Conservation (phyloP, 1,139 yeast species). For the Nakaseomyces kungkrabaensis region DNA sequence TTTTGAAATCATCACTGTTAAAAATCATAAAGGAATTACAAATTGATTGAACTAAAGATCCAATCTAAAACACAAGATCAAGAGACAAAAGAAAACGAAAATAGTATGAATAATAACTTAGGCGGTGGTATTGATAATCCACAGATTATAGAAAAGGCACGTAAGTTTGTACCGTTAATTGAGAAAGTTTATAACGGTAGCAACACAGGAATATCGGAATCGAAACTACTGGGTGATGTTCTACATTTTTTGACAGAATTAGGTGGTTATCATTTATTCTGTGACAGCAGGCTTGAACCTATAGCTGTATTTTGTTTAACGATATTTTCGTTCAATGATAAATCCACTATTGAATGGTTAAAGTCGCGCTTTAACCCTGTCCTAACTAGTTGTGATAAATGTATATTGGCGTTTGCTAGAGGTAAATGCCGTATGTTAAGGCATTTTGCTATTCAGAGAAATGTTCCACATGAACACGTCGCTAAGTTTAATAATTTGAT, state of each 20-base stretch:
- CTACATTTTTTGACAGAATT: constrained; percentile 20
- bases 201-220: constrained; percentile 21
- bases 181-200: constrained; percentile 24
- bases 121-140: not conserved
- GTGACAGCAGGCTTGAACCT: constrained; percentile 41
- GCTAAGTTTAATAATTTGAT: constrained; percentile 42
- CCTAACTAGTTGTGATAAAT: constrained; percentile 41
- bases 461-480: constrained; percentile 41
- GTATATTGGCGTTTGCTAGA: constrained; percentile 42
- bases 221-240: constrained; percentile 24
- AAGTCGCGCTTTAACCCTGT: constrained; percentile 34
- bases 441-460: constrained; percentile 42
- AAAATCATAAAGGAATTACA: too few relatives aligned
- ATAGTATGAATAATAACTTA: not conserved
- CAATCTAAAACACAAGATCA: too few relatives aligned
- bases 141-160: constrained; percentile 10
- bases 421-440: constrained; percentile 44
- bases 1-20: too few relatives aligned
- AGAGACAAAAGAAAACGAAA: not conserved
- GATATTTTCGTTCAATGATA: constrained; percentile 48
- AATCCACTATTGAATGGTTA: constrained; percentile 36
- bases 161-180: constrained; percentile 16
- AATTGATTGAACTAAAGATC: too few relatives aligned
- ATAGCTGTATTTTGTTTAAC: constrained; percentile 46
- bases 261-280: constrained; percentile 41